Evolutionary conservation across 306 rosid genomes (phyloP), one percentile per base, ranked within the genome.

Genomic region (Amphicarpaea edgeworthii): DNA sequence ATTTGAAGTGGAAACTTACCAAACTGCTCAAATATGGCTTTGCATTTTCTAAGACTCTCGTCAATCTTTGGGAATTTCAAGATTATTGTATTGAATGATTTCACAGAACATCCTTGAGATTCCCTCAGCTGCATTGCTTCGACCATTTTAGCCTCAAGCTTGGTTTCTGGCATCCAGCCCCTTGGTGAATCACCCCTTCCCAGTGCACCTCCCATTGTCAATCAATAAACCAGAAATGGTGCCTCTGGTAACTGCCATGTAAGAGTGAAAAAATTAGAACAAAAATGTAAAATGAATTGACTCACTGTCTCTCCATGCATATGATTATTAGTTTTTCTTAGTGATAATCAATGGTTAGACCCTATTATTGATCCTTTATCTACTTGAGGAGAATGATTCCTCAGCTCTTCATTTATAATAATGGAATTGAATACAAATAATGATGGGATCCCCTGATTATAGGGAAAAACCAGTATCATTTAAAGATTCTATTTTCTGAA

Each of bases 51-150:
- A 26, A 95, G 86, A 85, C 88, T 95, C 78, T 85, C 96, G 26
- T 92, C 99, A 26, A 95, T 90, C 88, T 95, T 95, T 28, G 93
- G 97, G 69, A 95, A 95, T 65, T 95, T 92, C 87, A 95, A 85
- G 86, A 95, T 90, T 71, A 95, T 73, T 79, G 83, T 78, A 84
- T 95, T 85, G 84, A 95, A 92, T 12, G 99, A 92, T 80, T 83
- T 95, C 81, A 88, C 79, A 12, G 87, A 70, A 78, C 83, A 77
- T 81, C 99, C 99, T 7, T 70, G 85, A 26, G 85, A 77, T 16
- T 88, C 93, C 71, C 97, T 89, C 49, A 72, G 82, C 79, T 73
- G 85, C 90, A 95, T 78, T 26, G 92, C 90, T 85, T 90, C 97
- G 10, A 92, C 96, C 88, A 90, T 88, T 77, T 84, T 90, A 72